Evolutionary conservation across 139 green algal genomes (phyloP).

Genomic region (Coelastrella sp.): DNA sequence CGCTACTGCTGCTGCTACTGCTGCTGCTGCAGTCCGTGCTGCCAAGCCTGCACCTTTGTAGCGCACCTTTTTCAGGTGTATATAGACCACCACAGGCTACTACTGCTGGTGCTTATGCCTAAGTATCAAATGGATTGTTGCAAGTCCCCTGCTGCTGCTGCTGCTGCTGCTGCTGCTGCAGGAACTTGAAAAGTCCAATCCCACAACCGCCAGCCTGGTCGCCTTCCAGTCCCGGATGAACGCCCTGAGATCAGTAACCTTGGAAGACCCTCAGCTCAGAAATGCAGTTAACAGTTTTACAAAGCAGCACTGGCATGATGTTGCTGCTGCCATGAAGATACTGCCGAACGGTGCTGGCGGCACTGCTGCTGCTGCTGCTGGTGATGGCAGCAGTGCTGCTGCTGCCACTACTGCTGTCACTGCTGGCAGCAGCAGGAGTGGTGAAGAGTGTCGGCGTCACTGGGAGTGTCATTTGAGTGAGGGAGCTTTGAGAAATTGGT

Average conservation of each 20-base stretch:
- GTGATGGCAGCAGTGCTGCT: background rate
- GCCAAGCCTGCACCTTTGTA: too few species aligned
- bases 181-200: background rate
- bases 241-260: background rate
- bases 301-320: background rate
- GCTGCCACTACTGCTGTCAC: background rate
- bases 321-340: slow-evolving; percentile 4
- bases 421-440: slow-evolving; percentile 1
- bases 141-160: background rate
- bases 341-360: background rate
- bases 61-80: background rate
- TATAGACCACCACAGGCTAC: background rate
- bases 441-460: background rate
- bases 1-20: too few species aligned
- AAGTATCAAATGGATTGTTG: background rate
- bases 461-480: background rate
- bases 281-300: background rate
- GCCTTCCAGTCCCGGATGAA: background rate
- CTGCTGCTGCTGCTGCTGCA: background rate
- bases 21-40: background rate
- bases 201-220: background rate
- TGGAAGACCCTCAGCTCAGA: background rate
- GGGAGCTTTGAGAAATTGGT: background rate
- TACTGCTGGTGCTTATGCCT: background rate
- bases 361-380: background rate